Percentiles rank a stretch among this genome's conserved stretches.
These are phyloP conservation scores for Dactylella cylindrospora DNA, from an alignment of 2,329 filamentous ascomycete species.

Conservation along the genomic window DNA sequence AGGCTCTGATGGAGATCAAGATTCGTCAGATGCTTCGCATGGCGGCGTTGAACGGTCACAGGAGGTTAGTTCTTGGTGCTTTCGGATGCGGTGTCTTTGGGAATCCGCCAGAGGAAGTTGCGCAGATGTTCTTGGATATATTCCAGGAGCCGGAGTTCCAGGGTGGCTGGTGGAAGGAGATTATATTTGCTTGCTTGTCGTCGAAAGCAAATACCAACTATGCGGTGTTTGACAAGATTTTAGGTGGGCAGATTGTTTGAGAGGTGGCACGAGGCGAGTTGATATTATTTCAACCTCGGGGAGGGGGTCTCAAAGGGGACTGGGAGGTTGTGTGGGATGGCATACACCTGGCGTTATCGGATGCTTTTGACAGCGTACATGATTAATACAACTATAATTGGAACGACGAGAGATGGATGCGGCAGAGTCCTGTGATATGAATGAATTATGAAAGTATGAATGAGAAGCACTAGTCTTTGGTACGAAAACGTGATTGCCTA, in stretches of 20 bases:
- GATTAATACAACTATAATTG: too few relatives aligned
- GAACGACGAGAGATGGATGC: too few relatives aligned
- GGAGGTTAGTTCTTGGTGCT: constrained; percentile 66
- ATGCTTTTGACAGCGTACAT: too few relatives aligned
- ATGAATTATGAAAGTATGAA: too few relatives aligned
- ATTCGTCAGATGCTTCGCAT: constrained; percentile 64
- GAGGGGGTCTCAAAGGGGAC: too few relatives aligned
- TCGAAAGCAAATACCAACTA: constrained; percentile 48
- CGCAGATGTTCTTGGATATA: constrained; percentile 64
- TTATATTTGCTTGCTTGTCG: constrained; percentile 61
- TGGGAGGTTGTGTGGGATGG: too few relatives aligned
- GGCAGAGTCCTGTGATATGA: too few relatives aligned
- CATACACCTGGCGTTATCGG: too few relatives aligned
- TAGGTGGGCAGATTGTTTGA: constrained; percentile 26
- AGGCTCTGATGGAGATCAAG: constrained; percentile 63
- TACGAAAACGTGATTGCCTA: too few relatives aligned
- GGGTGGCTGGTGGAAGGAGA: constrained; percentile 65
- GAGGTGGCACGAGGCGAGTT: not conserved
- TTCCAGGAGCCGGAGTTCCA: constrained; percentile 63
- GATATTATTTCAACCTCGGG: too few relatives aligned
- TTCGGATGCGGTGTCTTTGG: constrained; percentile 68
- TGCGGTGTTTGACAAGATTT: constrained; percentile 49
- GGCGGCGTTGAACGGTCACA: constrained; percentile 61
- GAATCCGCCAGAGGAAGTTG: constrained; percentile 66
- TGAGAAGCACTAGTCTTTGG: too few relatives aligned